Evolutionary conservation across 768 basidiomycete species (phyloP).

Genomic region (Tylopilus rubrobrunneus): DNA sequence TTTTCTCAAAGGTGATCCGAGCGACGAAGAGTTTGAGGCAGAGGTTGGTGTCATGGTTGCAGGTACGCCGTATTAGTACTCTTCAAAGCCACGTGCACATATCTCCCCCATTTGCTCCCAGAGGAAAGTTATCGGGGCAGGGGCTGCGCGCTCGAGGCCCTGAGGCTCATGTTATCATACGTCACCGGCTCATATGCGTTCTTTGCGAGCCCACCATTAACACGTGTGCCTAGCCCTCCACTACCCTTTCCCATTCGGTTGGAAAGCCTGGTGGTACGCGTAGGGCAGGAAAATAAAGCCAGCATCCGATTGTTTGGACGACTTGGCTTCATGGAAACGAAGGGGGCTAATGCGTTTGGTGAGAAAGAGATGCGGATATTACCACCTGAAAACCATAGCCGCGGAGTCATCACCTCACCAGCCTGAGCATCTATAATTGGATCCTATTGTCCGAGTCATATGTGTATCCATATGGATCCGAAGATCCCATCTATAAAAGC

Average conservation of each 20-base stretch:
- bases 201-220: conserved; percentile 10
- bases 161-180: conserved; percentile 67
- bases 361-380: conserved; percentile 74
- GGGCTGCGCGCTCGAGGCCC: conserved; percentile 60
- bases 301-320: conserved; percentile 72
- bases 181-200: conserved; percentile 44
- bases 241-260: conserved; percentile 43
- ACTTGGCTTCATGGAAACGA: conserved; percentile 71
- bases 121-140: conserved; percentile 65
- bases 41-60: conserved; percentile 95
- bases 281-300: conserved; percentile 62
- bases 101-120: conserved; percentile 25
- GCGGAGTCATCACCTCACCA: too few relatives aligned
- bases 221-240: conserved; percentile 25
- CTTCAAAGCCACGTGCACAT: background rate
- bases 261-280: conserved; percentile 58
- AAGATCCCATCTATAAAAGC: conserved; percentile 8
- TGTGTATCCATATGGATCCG: background rate
- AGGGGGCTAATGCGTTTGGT: conserved; percentile 67
- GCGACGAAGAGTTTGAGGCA: conserved; percentile 53
- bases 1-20: conserved; percentile 61
- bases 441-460: conserved; percentile 18
- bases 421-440: background rate
- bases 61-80: conserved; percentile 37
- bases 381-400: too few relatives aligned